Percentiles rank a stretch among this genome's conserved stretches.
Conservation (phyloP, 345 rosid genomes). For the Erysimum cheiranthoides region DNA sequence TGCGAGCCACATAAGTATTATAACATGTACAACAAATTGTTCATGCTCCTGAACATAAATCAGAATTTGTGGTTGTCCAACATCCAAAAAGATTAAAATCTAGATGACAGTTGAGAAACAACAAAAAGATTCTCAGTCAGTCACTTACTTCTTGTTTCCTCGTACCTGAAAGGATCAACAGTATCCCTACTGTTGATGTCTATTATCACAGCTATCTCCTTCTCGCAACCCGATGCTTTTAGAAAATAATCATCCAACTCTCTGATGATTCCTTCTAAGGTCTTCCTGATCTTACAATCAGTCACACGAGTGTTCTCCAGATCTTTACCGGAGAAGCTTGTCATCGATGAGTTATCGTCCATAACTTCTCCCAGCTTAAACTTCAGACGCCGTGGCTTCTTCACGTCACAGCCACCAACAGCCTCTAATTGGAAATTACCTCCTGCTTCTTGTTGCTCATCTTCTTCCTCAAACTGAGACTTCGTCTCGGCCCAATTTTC, state of each 20-base stretch:
- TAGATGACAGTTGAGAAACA: slow-evolving; percentile 14
- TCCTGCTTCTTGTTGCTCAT: slow-evolving; percentile 49
- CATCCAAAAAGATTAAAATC: slow-evolving; percentile 10
- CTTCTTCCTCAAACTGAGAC: slow-evolving; percentile 74
- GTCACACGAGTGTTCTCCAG: slow-evolving; percentile 49
- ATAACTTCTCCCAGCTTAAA: slow-evolving; percentile 48
- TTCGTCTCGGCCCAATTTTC: slow-evolving; percentile 77
- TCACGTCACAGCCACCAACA: slow-evolving; percentile 36
- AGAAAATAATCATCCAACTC: slow-evolving; percentile 92
- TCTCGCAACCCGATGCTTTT: slow-evolving; percentile 76
- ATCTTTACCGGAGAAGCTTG: slow-evolving; percentile 62
- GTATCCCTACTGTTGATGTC: slow-evolving; percentile 61
- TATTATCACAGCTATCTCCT: slow-evolving; percentile 75
- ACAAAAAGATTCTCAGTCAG: neutral
- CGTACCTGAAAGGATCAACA: slow-evolving; percentile 54
- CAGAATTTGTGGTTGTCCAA: slow-evolving; percentile 5
- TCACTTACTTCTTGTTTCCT: slow-evolving; percentile 71
- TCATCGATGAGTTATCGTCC: slow-evolving; percentile 63
- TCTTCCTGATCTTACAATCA: slow-evolving; percentile 58
- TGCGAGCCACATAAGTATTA: slow-evolving; percentile 43
- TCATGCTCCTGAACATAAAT: slow-evolving; percentile 1
- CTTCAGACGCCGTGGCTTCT: slow-evolving; percentile 47
- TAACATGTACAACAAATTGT: slow-evolving; percentile 13
- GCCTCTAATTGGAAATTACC: slow-evolving; percentile 31
- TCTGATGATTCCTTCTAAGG: slow-evolving; percentile 70